These are phyloP conservation scores for Dactylis glomerata DNA, from an alignment of 176 grass and related monocot species.

Conservation along the genomic window DNA sequence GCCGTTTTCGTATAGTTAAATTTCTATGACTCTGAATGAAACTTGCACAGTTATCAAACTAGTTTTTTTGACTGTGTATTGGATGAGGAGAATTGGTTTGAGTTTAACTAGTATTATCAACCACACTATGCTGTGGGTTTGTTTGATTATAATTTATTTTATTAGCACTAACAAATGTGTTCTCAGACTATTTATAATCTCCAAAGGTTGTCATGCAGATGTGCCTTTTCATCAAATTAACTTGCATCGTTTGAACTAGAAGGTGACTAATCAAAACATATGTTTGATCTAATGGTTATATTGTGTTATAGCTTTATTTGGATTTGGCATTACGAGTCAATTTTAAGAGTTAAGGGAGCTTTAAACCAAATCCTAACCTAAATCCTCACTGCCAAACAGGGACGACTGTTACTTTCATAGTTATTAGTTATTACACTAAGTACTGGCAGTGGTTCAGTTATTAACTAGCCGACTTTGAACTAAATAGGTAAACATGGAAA, in stretches of 20 bases:
- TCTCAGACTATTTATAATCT: neutral
- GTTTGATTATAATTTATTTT: neutral
- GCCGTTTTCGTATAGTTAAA: neutral
- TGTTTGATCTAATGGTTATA: neutral
- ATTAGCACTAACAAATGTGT: neutral
- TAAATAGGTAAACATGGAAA: constrained; percentile 95
- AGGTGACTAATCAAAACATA: neutral
- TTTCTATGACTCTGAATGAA: neutral
- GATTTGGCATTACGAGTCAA: neutral
- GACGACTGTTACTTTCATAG: neutral
- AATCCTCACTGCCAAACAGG: neutral
- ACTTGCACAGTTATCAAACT: neutral
- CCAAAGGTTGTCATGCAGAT: neutral
- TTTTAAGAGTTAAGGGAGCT: neutral
- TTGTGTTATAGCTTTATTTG: neutral
- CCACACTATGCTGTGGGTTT: neutral
- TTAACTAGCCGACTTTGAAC: constrained; percentile 31
- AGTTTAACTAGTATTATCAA: neutral
- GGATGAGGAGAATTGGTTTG: constrained; percentile 4
- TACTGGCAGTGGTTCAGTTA: constrained; percentile 15
- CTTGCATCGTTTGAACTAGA: neutral
- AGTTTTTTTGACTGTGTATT: neutral
- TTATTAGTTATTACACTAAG: neutral
- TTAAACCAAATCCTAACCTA: neutral
- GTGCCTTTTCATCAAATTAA: neutral